These are phyloP conservation scores for Zygoascus ofunaensis DNA, from an alignment of 805 yeast genomes.

Conservation along the genomic window DNA sequence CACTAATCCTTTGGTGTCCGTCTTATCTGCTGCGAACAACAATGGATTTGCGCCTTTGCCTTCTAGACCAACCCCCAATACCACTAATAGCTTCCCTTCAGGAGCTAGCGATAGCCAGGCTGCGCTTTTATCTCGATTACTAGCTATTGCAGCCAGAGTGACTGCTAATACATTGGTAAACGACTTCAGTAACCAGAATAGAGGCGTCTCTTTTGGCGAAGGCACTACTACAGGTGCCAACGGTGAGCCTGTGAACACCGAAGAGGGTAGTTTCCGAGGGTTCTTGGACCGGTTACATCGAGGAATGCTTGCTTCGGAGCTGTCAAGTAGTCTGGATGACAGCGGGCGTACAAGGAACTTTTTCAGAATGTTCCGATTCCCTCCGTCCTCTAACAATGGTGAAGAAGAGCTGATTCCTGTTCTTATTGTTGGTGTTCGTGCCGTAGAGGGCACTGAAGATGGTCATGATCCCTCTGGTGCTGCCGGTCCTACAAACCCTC, in stretches of 20 bases:
- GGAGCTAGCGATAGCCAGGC: conserved; percentile 26
- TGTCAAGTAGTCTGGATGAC: conserved; percentile 19
- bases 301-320: conserved; percentile 34
- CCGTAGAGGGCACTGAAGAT: conserved; percentile 24
- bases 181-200: conserved; percentile 6
- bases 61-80: neutral
- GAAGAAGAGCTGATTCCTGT: conserved; percentile 33
- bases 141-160: conserved; percentile 39
- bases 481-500: conserved; percentile 2
- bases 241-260: conserved; percentile 12
- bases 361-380: conserved; percentile 29
- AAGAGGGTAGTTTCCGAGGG: conserved; percentile 37
- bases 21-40: neutral
- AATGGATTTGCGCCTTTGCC: neutral
- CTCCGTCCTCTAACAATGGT: conserved; percentile 24
- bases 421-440: conserved; percentile 41
- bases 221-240: conserved; percentile 6
- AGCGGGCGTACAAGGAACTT: conserved; percentile 17
- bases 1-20: neutral
- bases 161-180: conserved; percentile 36
- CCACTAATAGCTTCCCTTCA: neutral
- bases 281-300: conserved; percentile 35
- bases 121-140: conserved; percentile 34
- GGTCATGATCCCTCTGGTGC: conserved; percentile 5
- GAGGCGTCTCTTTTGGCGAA: conserved; percentile 16